These are phyloP conservation scores for Eucalyptus urophylla DNA, from an alignment of 345 rosid species.

Conservation along the genomic window DNA sequence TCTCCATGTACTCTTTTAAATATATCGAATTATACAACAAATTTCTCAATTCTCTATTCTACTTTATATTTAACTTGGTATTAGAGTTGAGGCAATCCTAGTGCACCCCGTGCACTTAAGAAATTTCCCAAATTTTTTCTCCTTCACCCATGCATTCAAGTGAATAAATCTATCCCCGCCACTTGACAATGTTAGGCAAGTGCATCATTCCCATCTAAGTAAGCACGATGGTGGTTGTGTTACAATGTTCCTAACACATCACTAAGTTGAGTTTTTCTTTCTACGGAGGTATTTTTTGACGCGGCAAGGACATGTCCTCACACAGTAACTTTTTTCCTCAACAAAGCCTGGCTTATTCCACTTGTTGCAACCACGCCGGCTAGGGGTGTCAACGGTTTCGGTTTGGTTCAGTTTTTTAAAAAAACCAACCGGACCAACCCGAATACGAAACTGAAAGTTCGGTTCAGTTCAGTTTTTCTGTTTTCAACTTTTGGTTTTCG, in stretches of 20 bases:
- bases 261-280: too few species aligned
- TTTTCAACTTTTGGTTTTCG: too few species aligned
- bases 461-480: too few species aligned
- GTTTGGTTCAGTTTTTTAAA: too few species aligned
- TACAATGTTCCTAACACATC: background rate
- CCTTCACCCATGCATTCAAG: background rate
- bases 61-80: too few species aligned
- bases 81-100: background rate
- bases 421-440: too few species aligned
- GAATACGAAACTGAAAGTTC: too few species aligned
- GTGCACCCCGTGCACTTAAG: background rate
- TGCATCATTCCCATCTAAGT: background rate
- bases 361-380: accelerated
- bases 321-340: background rate
- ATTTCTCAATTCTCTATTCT: too few species aligned
- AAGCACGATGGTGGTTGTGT: background rate
- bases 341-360: accelerated
- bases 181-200: accelerated
- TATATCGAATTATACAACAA: too few species aligned
- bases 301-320: background rate
- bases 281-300: accelerated
- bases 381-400: too few species aligned
- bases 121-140: background rate
- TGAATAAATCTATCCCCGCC: background rate
- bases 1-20: too few species aligned